A percentile compares a stretch with the other conserved stretches of the same genome.
Conservation (phyloP, 2,329 filamentous ascomycete genomes). For the Alternaria consortialis region DNA sequence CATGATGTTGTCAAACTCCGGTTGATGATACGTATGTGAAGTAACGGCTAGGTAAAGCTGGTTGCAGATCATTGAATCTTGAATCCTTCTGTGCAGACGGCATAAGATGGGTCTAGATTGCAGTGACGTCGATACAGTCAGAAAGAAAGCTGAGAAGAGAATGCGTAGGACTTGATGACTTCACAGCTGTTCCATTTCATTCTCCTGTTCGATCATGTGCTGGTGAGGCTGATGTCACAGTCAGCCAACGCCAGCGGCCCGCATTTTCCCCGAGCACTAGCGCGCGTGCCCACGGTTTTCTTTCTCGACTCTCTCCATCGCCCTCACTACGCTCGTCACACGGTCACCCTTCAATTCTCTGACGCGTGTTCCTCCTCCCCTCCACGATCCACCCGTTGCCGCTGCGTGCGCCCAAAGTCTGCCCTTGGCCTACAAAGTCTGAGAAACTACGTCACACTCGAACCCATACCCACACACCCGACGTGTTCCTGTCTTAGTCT, state of each 20-base stretch:
- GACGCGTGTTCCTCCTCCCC: slow-evolving; percentile 24
- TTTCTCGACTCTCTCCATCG: slow-evolving; percentile 22
- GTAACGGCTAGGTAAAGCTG: slow-evolving; percentile 1
- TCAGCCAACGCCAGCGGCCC: slow-evolving; percentile 25
- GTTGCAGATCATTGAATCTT: slow-evolving; percentile 13
- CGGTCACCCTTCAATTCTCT: slow-evolving; percentile 35
- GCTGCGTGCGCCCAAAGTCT: slow-evolving; percentile 46
- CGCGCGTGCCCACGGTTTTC: slow-evolving; percentile 32
- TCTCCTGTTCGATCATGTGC: not conserved
- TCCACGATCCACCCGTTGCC: slow-evolving; percentile 34
- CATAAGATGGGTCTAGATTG: not conserved
- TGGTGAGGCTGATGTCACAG: slow-evolving; percentile 19
- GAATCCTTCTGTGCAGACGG: slow-evolving; percentile 2
- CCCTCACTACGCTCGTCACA: slow-evolving; percentile 29
- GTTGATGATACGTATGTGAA: not conserved
- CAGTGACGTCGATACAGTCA: not conserved
- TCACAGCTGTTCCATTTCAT: not conserved
- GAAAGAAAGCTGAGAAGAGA: not conserved
- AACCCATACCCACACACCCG: slow-evolving; percentile 26
- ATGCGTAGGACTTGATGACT: not conserved
- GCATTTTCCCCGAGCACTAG: slow-evolving; percentile 34
- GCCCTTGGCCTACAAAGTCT: slow-evolving; percentile 29
- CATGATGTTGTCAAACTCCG: not conserved
- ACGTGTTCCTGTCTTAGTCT: slow-evolving; percentile 45
- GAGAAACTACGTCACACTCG: slow-evolving; percentile 40